These are phyloP conservation scores for Aspergillus felis DNA, from an alignment of 2,329 filamentous ascomycete genomes.

Conservation along the genomic window DNA sequence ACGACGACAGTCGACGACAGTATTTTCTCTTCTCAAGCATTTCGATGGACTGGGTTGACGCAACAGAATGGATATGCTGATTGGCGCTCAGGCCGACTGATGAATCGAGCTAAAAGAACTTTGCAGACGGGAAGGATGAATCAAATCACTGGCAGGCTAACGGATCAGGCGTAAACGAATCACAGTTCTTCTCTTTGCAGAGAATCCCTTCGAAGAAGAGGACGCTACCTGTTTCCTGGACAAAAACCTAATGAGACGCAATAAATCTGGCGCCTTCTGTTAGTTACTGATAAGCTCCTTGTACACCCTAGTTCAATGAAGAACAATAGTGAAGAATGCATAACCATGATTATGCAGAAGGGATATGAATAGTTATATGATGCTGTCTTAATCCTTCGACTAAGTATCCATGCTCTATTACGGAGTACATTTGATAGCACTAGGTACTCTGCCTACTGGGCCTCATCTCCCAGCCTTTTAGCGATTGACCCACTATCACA, in stretches of 20 bases:
- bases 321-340: neutral
- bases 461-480: neutral
- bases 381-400: neutral
- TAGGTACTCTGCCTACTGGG: too few relatives aligned
- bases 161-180: neutral
- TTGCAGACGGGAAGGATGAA: neutral
- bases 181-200: slow-evolving; percentile 1
- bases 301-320: neutral
- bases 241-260: neutral
- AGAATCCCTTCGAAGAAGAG: neutral
- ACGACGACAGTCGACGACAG: neutral
- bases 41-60: neutral
- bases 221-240: neutral
- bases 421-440: neutral
- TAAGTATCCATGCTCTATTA: neutral
- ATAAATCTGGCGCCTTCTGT: neutral
- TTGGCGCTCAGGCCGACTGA: slow-evolving; percentile 17
- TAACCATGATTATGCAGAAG: neutral
- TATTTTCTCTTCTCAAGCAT: neutral
- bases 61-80: neutral
- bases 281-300: neutral
- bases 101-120: slow-evolving; percentile 10
- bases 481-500: slow-evolving; percentile 32
- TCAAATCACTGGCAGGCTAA: neutral
- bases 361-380: neutral